Base-by-base conservation (phyloP, 2,329 filamentous ascomycete species). In the Neonectria faginata region DNA sequence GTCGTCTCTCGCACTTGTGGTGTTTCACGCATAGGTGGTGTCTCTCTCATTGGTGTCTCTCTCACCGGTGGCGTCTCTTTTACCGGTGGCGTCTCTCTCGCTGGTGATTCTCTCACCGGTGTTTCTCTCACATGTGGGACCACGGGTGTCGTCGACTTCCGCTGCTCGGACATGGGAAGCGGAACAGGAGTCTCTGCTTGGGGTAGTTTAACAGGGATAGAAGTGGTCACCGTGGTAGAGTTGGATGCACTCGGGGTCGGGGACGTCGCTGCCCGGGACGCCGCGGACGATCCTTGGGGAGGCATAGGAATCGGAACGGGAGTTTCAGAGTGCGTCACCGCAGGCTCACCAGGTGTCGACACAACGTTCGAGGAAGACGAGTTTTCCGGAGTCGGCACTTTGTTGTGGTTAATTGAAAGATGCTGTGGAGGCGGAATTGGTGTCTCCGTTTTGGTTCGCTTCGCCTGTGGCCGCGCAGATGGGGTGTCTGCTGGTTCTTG, bases 381-480 rank as follows among this genome's bases (percentile, higher is more conserved):
- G 39, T 55, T 70, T 55, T 72, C 70, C 57, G 67, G 69, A 47
- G 68, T 70, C 20, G 73, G 68, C 16, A 66, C 68, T 42, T 78
- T 72, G 72, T 71, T 70, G 67, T 76, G 69, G 42, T 64, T 73
- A 45, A 77, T 68, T 22, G 68, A 70, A 29, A 72, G 76, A 36
- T 80, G 80, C 27, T 79, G 77, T 14, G 81, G 81, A 45, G 82
- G 82, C 53, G 83, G 85, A 31, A 88, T 80, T 11, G 86, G 86
- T 14, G 86, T 88, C 74, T 88, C 86, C 25, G 83, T 87, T 75
- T 88, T 88, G 67, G 79, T 83, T 36, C 85, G 82, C 73, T 88
- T 88, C 27, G 78, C 62, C 60, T 78, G 80, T 31, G 83, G 83
- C 36, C 76, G 78, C n/a, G 73, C 59, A 5, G 76, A 70, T 18